Evolutionary conservation across 1,284 basidiomycete species (phyloP), one percentile per base, ranked within the genome.

Genomic region (Cerrena zonata): DNA sequence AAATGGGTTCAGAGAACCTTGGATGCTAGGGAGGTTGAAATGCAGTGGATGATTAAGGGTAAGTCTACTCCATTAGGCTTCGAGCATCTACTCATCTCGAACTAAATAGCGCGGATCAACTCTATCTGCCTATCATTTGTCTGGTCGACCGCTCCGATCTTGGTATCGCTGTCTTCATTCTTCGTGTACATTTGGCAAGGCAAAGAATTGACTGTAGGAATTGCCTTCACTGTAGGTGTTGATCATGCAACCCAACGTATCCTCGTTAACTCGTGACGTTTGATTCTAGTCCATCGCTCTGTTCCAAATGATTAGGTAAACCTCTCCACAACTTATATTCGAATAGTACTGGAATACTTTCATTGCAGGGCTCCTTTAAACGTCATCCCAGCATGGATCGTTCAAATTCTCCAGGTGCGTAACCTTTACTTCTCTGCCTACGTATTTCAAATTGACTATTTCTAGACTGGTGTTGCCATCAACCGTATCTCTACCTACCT

Each of bases 401-500:
- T 86, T 2, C 74, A 80, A 49, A 67, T 84, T 37, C 67, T 86
- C 1, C 79, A 84, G 65, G 78, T 77, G 51, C 19, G 56, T 40
- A 25, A 3, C 26, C 13, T n/a, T 7, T 34, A 34, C 30, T 15
- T 34, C 15, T 7, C 30, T 34, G 7, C 7, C 7, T 15, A 15
- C 30, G 7, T 34, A 34, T 15, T 7, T 7, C 30, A 34, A 7
- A 15, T 34, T 34, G 30, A 34, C 15, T 34, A 7, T 34, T 61
- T 21, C 52, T 7, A 91, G 77, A 78, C 87, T 0, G 75, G 80
- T 21, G 88, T 95, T 2, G 81, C 89, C 0, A 65, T 94, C 23
- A 78, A 89, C 46, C 86, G 93, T 45, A 89, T 95, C 51, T 76
- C 88, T 24, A 82, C 79, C 0, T 95, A 87, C 66, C 76, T 95